phyloP scores from a whole-genome alignment of 331 rosid species.

The Cydonia oblonga region DNA sequence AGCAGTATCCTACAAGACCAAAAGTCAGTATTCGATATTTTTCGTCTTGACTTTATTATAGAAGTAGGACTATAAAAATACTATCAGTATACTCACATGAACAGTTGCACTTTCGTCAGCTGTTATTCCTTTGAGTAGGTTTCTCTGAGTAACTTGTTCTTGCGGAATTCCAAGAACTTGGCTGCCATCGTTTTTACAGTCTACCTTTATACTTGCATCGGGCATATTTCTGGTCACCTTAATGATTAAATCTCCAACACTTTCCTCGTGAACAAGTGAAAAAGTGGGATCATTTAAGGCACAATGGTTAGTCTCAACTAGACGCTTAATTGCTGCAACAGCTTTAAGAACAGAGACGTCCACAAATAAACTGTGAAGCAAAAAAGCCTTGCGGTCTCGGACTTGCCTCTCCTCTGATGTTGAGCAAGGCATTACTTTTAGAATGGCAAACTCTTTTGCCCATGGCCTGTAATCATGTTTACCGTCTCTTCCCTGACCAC shows the following conservation, averaged over 20 bases:
- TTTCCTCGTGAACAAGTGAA: conserved; percentile 47
- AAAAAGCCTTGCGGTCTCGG: conserved; percentile 87
- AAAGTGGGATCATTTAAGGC: conserved; percentile 20
- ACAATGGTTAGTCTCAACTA: conserved; percentile 30
- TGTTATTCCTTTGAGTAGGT: conserved; percentile 91
- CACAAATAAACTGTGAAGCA: conserved; percentile 91
- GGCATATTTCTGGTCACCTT: conserved; percentile 68
- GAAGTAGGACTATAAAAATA: not conserved
- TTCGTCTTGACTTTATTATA: not conserved
- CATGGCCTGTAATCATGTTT: conserved; percentile 64
- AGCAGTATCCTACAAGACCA: conserved; percentile 62
- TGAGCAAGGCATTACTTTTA: conserved; percentile 87
- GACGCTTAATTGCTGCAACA: conserved; percentile 50
- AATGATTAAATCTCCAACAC: conserved; percentile 57
- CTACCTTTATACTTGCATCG: conserved; percentile 72
- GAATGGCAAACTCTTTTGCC: conserved; percentile 76
- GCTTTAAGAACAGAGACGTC: conserved; percentile 81
- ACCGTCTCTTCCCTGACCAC: conserved; percentile 83
- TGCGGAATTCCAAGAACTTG: conserved; percentile 59
- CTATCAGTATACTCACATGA: conserved; percentile 50
- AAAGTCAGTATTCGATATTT: conserved; percentile 9
- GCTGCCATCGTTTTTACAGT: conserved; percentile 77
- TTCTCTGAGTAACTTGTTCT: conserved; percentile 71
- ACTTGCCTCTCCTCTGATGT: conserved; percentile 87
- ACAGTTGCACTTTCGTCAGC: conserved; percentile 99